Base-by-base conservation (phyloP, 1,284 basidiomycete genomes). In the Sanghuangporus weigelae region DNA sequence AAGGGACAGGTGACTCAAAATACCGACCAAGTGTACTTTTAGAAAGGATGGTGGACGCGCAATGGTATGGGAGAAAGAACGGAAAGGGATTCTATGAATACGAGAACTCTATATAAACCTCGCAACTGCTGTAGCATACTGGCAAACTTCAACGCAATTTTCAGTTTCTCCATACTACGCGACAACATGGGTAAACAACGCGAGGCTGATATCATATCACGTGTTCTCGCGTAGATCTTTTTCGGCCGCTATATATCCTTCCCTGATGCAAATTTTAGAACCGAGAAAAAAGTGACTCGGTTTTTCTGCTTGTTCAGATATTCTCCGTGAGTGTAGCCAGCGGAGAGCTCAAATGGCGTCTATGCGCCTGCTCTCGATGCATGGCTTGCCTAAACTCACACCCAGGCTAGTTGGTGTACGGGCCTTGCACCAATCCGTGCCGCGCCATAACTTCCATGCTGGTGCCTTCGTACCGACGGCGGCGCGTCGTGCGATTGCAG, bases 1-100 rank as follows among this genome's bases (percentile, higher is more conserved):
- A 82, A 63, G 95, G 96, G 66, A 96, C 93, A 11, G 86, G 91
- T 0, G 96, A 98, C 76, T 92, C 91, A n/a, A 98, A 98, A 76
- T 98, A 98, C 75, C 85, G 96, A n/a, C 95, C 96, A 0, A 90
- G 91, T 59, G 84, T 96, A 23, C 80, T 98, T 26, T 82, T 98
- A 10, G 91, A 95, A 69, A 82, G 94, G 40, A 98, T 98, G 96
- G 96, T 98, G 8, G 93, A 98, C 73, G 96, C 96, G 16, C 91
- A 92, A 46, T 98, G 93, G 93, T 82, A 90, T 63, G 96, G 96
- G n/a, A 90, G 84, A 79, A 98, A 96, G 81, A 90, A 84, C 65
- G 90, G 92, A 2, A 92, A 89, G 73, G 93, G 93, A 31, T 95
- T 96, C 76, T 96, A 96, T 71, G 90, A 94, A 65, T 89, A 92